Conservation (phyloP, 371 early-diverging fungal genomes). For the Syncephalastrum contaminatum region DNA sequence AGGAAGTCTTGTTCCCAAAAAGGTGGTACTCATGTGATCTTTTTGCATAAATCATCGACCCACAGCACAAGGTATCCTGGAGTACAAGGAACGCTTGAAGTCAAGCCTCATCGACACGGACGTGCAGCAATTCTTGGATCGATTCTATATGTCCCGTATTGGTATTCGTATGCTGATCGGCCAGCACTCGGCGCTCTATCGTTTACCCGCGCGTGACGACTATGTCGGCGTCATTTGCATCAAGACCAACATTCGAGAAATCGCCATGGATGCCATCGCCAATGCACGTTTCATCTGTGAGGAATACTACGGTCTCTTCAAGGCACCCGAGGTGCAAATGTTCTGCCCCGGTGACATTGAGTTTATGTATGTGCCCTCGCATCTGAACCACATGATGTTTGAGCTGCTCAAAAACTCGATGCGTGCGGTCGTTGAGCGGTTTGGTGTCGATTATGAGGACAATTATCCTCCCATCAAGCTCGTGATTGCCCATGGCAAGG, state of each 20-base stretch:
- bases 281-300: conserved; percentile 95
- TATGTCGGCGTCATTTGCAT: conserved; percentile 97
- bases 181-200: conserved; percentile 79
- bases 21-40: not conserved
- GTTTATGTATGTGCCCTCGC: conserved; percentile 97
- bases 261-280: conserved; percentile 88
- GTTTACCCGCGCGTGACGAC: conserved; percentile 62
- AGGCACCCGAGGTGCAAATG: conserved; percentile 82
- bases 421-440: conserved; percentile 93
- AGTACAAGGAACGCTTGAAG: conserved; percentile 78
- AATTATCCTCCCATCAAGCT: conserved; percentile 91
- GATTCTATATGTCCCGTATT: conserved; percentile 97
- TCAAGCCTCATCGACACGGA: conserved; percentile 70
- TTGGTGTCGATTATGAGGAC: conserved; percentile 82
- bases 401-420: conserved; percentile 96
- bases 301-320: conserved; percentile 88
- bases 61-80: conserved; percentile 89
- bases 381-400: conserved; percentile 98
- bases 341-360: conserved; percentile 82
- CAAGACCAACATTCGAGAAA: conserved; percentile 75
- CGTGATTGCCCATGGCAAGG: conserved; percentile 93
- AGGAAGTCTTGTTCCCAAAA: not conserved
- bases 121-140: conserved; percentile 91
- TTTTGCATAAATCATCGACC: not conserved
- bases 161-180: conserved; percentile 97